Conservation (phyloP, 2,329 filamentous ascomycete genomes). For the Fusarium hostae region DNA sequence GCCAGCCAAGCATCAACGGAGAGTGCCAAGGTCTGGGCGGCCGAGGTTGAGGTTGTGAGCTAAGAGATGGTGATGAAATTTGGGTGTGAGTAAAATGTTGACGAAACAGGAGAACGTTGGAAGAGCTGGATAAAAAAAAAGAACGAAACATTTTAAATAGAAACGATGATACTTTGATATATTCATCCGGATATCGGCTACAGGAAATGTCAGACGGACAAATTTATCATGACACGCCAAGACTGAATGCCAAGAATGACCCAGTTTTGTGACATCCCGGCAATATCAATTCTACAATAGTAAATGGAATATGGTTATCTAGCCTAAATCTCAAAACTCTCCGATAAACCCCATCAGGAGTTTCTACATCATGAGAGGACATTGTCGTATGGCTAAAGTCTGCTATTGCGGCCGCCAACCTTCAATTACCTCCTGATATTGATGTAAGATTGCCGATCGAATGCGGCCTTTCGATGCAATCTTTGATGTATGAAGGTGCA, state of each 20-base stretch:
- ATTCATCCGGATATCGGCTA: background rate
- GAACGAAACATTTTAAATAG: background rate
- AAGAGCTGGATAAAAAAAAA: background rate
- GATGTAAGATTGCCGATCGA: background rate
- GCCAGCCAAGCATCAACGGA: slow-evolving; percentile 31
- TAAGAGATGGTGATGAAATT: background rate
- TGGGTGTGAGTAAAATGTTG: background rate
- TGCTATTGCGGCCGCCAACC: background rate
- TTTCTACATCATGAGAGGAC: background rate
- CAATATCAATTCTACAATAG: background rate
- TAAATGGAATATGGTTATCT: background rate
- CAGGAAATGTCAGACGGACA: background rate
- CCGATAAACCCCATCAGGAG: background rate
- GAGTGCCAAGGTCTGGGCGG: slow-evolving; percentile 42
- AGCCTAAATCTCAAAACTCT: background rate
- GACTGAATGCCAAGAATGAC: slow-evolving; percentile 25
- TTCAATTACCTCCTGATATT: too few relatives aligned
- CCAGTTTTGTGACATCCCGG: slow-evolving; percentile 2
- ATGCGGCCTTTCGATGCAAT: too few relatives aligned
- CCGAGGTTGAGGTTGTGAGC: slow-evolving; percentile 15
- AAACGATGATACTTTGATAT: background rate
- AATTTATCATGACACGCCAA: slow-evolving; percentile 34
- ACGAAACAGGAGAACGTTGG: background rate
- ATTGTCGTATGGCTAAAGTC: background rate
- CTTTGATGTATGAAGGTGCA: background rate